Evolutionary conservation across 495 filamentous ascomycete species (phyloP), one percentile per base, ranked within the genome.

Genomic region (Tuber brumale): DNA sequence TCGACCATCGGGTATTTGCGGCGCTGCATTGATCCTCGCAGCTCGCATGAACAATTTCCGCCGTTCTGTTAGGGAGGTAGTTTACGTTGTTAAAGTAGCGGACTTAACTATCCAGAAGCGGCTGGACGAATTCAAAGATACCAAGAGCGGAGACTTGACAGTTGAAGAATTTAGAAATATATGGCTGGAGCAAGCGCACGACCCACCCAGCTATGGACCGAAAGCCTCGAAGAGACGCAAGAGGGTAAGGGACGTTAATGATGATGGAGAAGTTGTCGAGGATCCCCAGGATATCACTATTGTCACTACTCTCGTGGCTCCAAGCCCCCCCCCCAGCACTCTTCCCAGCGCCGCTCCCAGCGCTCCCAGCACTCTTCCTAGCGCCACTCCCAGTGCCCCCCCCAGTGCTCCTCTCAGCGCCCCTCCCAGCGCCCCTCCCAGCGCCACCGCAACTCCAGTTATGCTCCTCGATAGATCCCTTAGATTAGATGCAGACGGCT

Each of bases 31-130:
- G 75, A 93, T 99, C 78, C 89, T 99, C 78, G 96, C 95, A 35
- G 94, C 95, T 16, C 92, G 96, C 45, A 97, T 97, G 90, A 96
- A 97, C 86, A 97, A 97, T 84, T 98, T 95, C 83, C 91, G 95
- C 51, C 91, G 95, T 31, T 95, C 93, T 0, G 89, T 96, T 9
- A 88, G 93, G 41, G 95, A 99, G 85, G 91, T 98, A 18, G 95
- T 98, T 43, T 97, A 97, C 81, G 90, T 97, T 27, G 96, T 97
- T 76, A 97, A 97, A 80, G 94, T 97, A 43, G 93, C 94, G 16
- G 95, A 96, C 79, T 86, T 91, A 44, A 99, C 95, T 5, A 92
- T 99, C 78, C 90, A 91, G 74, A 92, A 94, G 79, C 92, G 95
- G 75, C 87, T 99, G 46, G 90, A 92, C 39, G 95, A 99, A 80